Percentiles rank a stretch among this genome's conserved stretches.
phyloP scores from a whole-genome alignment of 345 rosid genomes.

The Lagerstroemia speciosa region DNA sequence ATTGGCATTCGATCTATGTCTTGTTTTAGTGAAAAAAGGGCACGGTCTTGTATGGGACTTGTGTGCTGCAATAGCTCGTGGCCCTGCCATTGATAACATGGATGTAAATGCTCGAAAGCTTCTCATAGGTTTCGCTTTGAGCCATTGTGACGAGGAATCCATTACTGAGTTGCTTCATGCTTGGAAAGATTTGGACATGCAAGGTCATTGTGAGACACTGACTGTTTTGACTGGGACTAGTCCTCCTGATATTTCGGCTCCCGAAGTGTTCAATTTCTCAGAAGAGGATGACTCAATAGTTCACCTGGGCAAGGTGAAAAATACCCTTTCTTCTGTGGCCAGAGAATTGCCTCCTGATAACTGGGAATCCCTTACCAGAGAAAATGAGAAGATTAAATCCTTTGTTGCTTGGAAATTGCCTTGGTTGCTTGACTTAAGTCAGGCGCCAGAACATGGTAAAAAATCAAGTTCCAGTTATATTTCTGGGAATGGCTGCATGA shows the following conservation, averaged over 20 bases:
- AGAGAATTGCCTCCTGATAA: slow-evolving; percentile 46
- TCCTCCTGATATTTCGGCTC: slow-evolving; percentile 36
- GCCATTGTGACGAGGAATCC: slow-evolving; percentile 93
- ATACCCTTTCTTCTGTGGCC: slow-evolving; percentile 48
- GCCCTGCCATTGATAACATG: slow-evolving; percentile 88
- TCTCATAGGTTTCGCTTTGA: slow-evolving; percentile 78
- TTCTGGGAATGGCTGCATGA: slow-evolving; percentile 57
- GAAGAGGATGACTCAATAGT: slow-evolving; percentile 33
- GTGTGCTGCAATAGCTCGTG: slow-evolving; percentile 97
- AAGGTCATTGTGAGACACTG: slow-evolving; percentile 69
- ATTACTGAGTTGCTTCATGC: slow-evolving; percentile 85
- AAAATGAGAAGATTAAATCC: slow-evolving; percentile 65
- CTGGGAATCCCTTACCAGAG: slow-evolving; percentile 50
- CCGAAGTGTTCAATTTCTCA: slow-evolving; percentile 32
- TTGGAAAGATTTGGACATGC: slow-evolving; percentile 96
- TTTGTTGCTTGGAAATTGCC: slow-evolving; percentile 77
- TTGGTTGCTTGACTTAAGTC: slow-evolving; percentile 75
- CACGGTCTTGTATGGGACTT: slow-evolving; percentile 95
- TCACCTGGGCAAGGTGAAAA: slow-evolving; percentile 33
- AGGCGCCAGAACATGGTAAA: slow-evolving; percentile 35
- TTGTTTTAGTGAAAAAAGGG: slow-evolving; percentile 73
- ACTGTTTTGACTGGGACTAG: slow-evolving; percentile 43
- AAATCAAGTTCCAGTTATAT: slow-evolving; percentile 33
- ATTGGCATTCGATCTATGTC: slow-evolving; percentile 90
- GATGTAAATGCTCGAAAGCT: slow-evolving; percentile 72